phyloP scores from a whole-genome alignment of 805 yeast species.

The Kazachstania viticola region DNA sequence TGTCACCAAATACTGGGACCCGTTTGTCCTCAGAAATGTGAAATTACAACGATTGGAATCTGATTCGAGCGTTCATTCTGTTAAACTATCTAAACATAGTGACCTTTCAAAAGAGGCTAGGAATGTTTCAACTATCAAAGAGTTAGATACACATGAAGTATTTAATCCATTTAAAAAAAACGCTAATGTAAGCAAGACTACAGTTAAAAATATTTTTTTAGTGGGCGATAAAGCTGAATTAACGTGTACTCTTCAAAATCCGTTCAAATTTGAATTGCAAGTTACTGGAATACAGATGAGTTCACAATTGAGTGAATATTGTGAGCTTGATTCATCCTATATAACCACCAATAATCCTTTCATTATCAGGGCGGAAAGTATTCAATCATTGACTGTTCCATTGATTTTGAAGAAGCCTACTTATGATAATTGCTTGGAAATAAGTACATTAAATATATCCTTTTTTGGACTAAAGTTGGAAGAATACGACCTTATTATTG shows the following conservation, averaged over 20 bases:
- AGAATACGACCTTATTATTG: constrained; percentile 8
- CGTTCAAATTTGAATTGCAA: constrained; percentile 63
- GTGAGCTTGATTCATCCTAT: constrained; percentile 11
- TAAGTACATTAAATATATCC: constrained; percentile 14
- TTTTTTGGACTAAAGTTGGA: constrained; percentile 13
- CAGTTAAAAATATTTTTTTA: constrained; percentile 15
- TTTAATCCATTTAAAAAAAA: constrained; percentile 44
- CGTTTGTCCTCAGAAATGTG: constrained; percentile 45
- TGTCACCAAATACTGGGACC: constrained; percentile 58
- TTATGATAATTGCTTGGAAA: constrained; percentile 2
- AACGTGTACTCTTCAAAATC: constrained; percentile 55
- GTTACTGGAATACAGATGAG: constrained; percentile 37
- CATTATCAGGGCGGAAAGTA: constrained; percentile 29
- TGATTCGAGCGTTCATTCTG: constrained; percentile 4
- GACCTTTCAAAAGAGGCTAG: too few species aligned
- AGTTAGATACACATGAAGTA: constrained; percentile 30
- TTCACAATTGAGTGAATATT: constrained; percentile 20
- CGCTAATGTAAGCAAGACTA: constrained; percentile 10
- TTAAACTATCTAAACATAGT: constrained; percentile 6
- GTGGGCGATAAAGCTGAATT: constrained; percentile 58
- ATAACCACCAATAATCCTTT: constrained; percentile 16
- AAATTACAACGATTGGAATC: constrained; percentile 24
- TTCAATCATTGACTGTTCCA: constrained; percentile 26
- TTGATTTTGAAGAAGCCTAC: constrained; percentile 13
- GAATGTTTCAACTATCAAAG: too few species aligned